Conservation (phyloP, 805 yeast species). For the Candida pini region DNA sequence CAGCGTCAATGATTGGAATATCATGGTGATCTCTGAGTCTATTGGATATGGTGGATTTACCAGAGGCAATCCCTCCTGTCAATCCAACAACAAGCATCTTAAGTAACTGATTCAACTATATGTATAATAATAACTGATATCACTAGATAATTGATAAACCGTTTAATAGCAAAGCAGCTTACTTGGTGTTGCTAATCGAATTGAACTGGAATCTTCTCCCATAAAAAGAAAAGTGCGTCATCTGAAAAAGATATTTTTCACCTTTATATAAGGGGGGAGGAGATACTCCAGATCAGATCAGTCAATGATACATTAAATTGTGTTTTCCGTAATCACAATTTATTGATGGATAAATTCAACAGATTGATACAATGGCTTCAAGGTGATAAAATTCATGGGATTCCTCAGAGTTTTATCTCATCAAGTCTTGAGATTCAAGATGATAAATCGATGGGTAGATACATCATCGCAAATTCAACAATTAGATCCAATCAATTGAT, state of each 20-base stretch:
- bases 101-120: no score
- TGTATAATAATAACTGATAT: no score
- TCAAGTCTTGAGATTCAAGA: conserved; percentile 37
- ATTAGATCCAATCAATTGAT: conserved; percentile 40
- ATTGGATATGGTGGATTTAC: conserved; percentile 84
- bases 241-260: no score
- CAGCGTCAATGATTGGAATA: conserved; percentile 80
- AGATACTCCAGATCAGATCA: no score
- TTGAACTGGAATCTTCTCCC: no score
- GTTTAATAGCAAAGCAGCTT: no score
- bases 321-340: not conserved
- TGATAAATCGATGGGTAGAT: conserved; percentile 52
- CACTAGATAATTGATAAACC: no score
- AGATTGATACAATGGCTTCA: conserved; percentile 30
- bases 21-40: conserved; percentile 45
- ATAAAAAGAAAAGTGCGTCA: no score
- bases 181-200: no score
- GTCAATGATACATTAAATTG: not conserved
- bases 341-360: conserved; percentile 12
- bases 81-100: conserved; percentile 84
- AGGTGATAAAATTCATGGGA: conserved; percentile 1
- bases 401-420: conserved; percentile 28
- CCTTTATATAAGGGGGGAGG: no score
- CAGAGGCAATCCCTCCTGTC: conserved; percentile 98
- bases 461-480: conserved; percentile 40